Evolutionary conservation across 129 eudicot genomes (phyloP), one percentile per base, ranked within the genome.

Genomic region (Flaveria robusta): DNA sequence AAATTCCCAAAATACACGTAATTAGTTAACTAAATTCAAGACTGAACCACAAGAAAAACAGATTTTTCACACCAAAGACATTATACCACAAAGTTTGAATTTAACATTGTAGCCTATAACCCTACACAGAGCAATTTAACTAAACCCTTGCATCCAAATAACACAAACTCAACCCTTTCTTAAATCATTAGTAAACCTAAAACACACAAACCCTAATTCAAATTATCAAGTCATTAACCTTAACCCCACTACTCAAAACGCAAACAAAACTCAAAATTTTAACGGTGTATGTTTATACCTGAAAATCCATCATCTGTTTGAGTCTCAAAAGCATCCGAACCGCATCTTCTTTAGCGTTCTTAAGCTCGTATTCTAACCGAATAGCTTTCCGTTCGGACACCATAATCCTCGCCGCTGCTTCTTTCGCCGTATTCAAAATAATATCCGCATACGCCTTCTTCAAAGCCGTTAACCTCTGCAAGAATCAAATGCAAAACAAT

Each of bases 361-460:
- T 68, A 12, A 94, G 86, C 87, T 94, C 98, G 16, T 81, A 83
- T 72, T 91, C 90, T 59, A 82, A 87, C 78, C 82, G 66, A 37
- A 65, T 81, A 4, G 97, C 89, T 83, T 83, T 93, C 74, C 89
- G 81, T 80, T 93, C 97, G 3, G 97, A 87, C 55, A 70, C 84
- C 90, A 91, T 87, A 71, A 91, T 84, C 88, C 98, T 85, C 7
- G 90, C 88, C 47, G 98, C 97, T 31, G 97, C 97, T 78, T 93
- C 98, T 72, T 90, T 90, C 19, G 98, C 91, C 64, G 94, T 93
- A 70, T 90, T 93, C 77, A 93, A 55, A 37, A 93, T 88, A 75
- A 93, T 85, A 79, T 93, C 97, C 18, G 98, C 98, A 66, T 90
- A 90, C 27, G 97, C 98, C 86, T 85, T 93, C 88, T 93, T 88